phyloP scores from a whole-genome alignment of 306 rosid genomes.

The Argentina anserina region DNA sequence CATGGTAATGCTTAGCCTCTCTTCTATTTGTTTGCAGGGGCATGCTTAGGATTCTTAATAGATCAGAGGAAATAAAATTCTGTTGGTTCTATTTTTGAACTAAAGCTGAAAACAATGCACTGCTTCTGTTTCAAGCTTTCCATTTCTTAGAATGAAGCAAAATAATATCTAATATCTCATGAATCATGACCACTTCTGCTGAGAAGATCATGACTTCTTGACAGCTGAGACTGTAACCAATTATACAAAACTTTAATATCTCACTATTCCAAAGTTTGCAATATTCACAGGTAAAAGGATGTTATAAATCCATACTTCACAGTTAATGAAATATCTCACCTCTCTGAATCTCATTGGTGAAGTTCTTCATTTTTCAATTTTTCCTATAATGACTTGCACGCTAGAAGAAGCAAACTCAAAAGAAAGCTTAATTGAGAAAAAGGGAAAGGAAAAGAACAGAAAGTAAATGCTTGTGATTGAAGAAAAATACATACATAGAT shows the following conservation, averaged over 20 bases:
- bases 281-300: not conserved
- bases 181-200: not conserved
- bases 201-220: not conserved
- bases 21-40: not conserved
- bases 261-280: not conserved
- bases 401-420: not conserved
- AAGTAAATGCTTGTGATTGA: constrained; percentile 28
- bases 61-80: no score
- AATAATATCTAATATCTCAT: not conserved
- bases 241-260: not conserved
- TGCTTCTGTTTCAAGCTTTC: no score
- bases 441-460: not conserved
- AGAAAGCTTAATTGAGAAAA: not conserved
- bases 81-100: not conserved
- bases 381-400: no score
- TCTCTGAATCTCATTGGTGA: not conserved
- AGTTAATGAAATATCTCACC: not conserved
- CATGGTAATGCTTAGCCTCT: not conserved
- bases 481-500: constrained; percentile 30
- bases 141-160: not conserved
- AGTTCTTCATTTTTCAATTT: not conserved
- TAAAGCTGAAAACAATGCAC: not conserved
- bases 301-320: not conserved
- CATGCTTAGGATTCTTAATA: not conserved
- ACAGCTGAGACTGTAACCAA: not conserved